Percentiles rank a stretch among this genome's conserved stretches.
Evolutionary conservation across 2,329 filamentous ascomycete species (phyloP).

Genomic region (Curvularia spicifera): DNA sequence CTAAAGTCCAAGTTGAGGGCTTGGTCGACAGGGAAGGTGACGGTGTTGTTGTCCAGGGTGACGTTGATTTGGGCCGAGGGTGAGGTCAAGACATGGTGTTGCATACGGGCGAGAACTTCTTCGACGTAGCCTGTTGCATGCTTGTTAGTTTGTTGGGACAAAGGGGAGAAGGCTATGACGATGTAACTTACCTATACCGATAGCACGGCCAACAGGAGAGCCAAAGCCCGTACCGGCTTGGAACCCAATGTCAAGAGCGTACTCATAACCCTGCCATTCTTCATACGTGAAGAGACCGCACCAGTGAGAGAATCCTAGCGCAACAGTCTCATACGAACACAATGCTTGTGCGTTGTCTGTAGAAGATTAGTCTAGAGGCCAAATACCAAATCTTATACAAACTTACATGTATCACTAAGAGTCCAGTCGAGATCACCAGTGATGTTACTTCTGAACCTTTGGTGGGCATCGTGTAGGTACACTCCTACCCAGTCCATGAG

Average conservation of each 20-base stretch:
- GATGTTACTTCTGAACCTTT: slow-evolving; percentile 64
- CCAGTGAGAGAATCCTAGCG: slow-evolving; percentile 75
- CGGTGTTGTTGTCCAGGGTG: slow-evolving; percentile 71
- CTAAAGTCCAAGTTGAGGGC: slow-evolving; percentile 78
- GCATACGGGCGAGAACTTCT: slow-evolving; percentile 73
- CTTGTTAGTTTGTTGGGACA: slow-evolving; percentile 1
- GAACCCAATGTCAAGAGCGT: slow-evolving; percentile 72
- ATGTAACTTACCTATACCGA: slow-evolving; percentile 66
- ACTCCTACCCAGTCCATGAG: slow-evolving; percentile 65
- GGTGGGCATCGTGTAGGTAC: slow-evolving; percentile 70
- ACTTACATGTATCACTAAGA: slow-evolving; percentile 42
- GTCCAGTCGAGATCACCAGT: slow-evolving; percentile 46
- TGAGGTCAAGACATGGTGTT: slow-evolving; percentile 63
- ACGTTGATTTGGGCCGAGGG: slow-evolving; percentile 62
- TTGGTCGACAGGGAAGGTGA: slow-evolving; percentile 77
- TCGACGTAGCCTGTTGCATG: slow-evolving; percentile 59
- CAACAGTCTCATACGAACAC: slow-evolving; percentile 80
- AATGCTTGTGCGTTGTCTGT: slow-evolving; percentile 71
- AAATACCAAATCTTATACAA: too few relatives aligned
- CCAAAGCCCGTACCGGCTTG: slow-evolving; percentile 67
- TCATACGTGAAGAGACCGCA: slow-evolving; percentile 76
- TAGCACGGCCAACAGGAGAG: slow-evolving; percentile 70
- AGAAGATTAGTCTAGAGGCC: background rate
- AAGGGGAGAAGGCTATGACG: slow-evolving; percentile 29
- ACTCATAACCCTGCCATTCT: slow-evolving; percentile 76